phyloP scores from a whole-genome alignment of 202 grass and related monocot species.

The Panicum virgatum region DNA sequence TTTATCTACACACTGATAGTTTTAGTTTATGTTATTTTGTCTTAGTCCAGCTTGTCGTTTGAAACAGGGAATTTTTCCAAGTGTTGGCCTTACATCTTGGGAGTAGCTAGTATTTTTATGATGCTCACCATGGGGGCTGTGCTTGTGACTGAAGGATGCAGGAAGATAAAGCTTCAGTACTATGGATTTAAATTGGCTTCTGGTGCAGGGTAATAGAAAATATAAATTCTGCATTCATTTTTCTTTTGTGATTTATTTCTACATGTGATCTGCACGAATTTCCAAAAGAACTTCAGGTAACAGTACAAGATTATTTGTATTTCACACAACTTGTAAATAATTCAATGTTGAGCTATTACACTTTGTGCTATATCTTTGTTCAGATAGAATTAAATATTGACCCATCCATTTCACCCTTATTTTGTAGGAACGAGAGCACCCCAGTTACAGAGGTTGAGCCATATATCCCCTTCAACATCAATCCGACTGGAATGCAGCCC shows the following conservation, averaged over 20 bases:
- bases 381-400: background rate
- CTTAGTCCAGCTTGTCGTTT: conserved; percentile 18
- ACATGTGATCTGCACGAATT: background rate
- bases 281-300: background rate
- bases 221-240: conserved; percentile 24
- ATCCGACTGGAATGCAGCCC: conserved; percentile 94
- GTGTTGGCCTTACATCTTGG: conserved; percentile 79
- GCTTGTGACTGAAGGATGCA: conserved; percentile 89
- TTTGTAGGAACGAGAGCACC: conserved; percentile 61
- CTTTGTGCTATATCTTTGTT: background rate
- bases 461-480: conserved; percentile 98
- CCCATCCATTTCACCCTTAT: conserved; percentile 27
- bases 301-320: background rate
- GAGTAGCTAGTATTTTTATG: conserved; percentile 73
- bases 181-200: conserved; percentile 96
- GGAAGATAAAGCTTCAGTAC: conserved; percentile 96
- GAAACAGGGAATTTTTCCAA: conserved; percentile 61
- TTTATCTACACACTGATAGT: background rate
- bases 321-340: background rate
- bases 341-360: background rate
- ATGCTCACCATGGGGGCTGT: conserved; percentile 93
- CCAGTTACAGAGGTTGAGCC: conserved; percentile 92
- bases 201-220: conserved; percentile 63
- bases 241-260: background rate
- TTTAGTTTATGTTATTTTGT: conserved; percentile 24